Conservation (phyloP, 2,329 filamentous ascomycete species). For the Ceratocystis papillata region DNA sequence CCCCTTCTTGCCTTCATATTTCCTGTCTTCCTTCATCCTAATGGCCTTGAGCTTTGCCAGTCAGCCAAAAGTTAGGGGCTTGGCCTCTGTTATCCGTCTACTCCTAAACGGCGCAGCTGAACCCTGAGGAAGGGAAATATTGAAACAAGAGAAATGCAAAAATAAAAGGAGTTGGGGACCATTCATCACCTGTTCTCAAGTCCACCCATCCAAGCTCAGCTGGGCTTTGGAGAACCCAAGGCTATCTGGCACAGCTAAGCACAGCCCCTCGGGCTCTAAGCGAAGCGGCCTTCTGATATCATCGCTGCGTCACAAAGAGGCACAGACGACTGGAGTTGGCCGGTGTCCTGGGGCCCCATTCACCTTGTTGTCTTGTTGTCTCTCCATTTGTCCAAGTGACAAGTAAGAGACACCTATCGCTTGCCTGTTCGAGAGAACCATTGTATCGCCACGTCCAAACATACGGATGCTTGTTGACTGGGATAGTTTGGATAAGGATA, state of each 20-base stretch:
- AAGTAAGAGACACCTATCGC: too few relatives aligned
- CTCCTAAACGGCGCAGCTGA: neutral
- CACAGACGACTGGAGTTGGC: neutral
- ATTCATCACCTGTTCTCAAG: neutral
- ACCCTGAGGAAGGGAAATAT: neutral
- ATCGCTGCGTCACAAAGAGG: slow-evolving; percentile 1
- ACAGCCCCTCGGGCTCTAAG: too few relatives aligned
- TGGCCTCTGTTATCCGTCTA: too few relatives aligned
- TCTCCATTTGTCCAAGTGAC: too few relatives aligned
- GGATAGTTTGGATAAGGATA: too few relatives aligned
- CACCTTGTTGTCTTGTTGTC: too few relatives aligned
- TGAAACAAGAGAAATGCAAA: neutral
- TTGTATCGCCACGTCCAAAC: too few relatives aligned
- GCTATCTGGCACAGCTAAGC: neutral
- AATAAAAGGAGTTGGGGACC: neutral
- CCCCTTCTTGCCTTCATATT: neutral
- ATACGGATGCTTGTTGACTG: too few relatives aligned
- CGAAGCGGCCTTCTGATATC: neutral
- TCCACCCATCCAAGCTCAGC: neutral
- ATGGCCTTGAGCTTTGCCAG: neutral
- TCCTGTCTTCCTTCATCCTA: neutral
- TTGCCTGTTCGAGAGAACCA: too few relatives aligned
- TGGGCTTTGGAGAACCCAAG: neutral
- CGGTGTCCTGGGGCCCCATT: too few relatives aligned
- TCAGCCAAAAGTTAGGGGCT: too few relatives aligned